Evolutionary conservation across 306 rosid species (phyloP), one percentile per base, ranked within the genome.

Genomic region (Trifolium repens): DNA sequence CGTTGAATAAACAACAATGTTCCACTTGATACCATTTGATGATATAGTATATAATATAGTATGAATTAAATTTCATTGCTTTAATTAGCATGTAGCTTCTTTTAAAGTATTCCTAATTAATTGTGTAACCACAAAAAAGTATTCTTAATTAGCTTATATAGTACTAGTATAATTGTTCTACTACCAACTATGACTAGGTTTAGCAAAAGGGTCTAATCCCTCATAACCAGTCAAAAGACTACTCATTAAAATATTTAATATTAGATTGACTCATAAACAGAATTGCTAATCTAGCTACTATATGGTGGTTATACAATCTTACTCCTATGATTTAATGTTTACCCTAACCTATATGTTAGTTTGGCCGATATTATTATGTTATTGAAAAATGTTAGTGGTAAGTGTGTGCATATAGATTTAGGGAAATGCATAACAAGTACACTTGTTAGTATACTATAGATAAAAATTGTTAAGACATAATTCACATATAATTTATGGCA

Each of bases 1-100:
- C 19, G n/a, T 78, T 83, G 88, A 90, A 86, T 75, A 77, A 80
- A 79, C 77, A 77, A 74, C 73, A 74, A 58, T 81, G 86, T 85
- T 72, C 86, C 81, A 81, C 24, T 82, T 75, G 75, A 87, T 24
- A 70, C 84, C 85, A 79, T 83, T 78, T 66, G 80, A 74, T 60
- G 53, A 62, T 76, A 34, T 27, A 50, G 4, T 12, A 17, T 54
- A 22, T 53, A 8, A 17, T 54, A 22, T 53, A 8, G 11, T 47
- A 43, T 8, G 17, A 34, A 39, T 39, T 34, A 16, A 30, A 43
- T 62, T 34, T 59, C 30, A 44, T 54, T 79, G 69, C 69, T 74
- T 14, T 61, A 39, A 11, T 46, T 26, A 26, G 37, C 6, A 27
- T 2, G 2, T 27, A n/a, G 78, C 62, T 77, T 69, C 75, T 34